Evolutionary conservation across 768 basidiomycete species (phyloP).

Genomic region (Tricholoma sp.): DNA sequence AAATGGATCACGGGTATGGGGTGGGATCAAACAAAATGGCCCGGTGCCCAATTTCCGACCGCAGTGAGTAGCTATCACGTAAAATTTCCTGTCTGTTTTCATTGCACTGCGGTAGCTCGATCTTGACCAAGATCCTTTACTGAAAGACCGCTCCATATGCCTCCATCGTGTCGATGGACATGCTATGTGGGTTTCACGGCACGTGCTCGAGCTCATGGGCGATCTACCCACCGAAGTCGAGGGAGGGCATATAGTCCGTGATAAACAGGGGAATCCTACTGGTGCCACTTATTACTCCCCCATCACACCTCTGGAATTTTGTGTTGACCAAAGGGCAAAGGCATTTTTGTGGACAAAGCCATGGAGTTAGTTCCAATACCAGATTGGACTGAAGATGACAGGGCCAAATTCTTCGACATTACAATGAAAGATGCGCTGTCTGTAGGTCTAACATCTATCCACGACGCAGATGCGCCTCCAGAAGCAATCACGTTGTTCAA

Average conservation of each 20-base stretch:
- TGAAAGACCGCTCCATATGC: conserved; percentile 66
- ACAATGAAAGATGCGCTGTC: conserved; percentile 67
- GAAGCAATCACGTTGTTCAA: conserved; percentile 59
- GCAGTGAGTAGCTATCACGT: conserved; percentile 40
- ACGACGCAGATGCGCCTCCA: conserved; percentile 65
- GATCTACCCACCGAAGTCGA: conserved; percentile 57
- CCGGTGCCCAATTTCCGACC: conserved; percentile 58
- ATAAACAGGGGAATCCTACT: conserved; percentile 58
- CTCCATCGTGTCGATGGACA: conserved; percentile 80
- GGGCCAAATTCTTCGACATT: conserved; percentile 53
- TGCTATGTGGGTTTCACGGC: conserved; percentile 80
- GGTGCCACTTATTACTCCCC: conserved; percentile 31
- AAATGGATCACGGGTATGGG: conserved; percentile 84
- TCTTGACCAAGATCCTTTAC: conserved; percentile 61
- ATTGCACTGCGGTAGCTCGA: conserved; percentile 48
- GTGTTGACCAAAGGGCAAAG: conserved; percentile 20
- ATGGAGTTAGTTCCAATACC: conserved; percentile 72
- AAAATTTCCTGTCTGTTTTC: not conserved
- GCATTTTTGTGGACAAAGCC: conserved; percentile 85
- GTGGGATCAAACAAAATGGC: conserved; percentile 91
- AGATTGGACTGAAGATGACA: conserved; percentile 53
- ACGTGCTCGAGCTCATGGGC: conserved; percentile 60
- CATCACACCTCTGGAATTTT: not conserved
- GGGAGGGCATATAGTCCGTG: conserved; percentile 74
- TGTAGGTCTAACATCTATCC: conserved; percentile 80